Conservation (phyloP, 2,329 filamentous ascomycete genomes). For the Sclerotinia minor region DNA sequence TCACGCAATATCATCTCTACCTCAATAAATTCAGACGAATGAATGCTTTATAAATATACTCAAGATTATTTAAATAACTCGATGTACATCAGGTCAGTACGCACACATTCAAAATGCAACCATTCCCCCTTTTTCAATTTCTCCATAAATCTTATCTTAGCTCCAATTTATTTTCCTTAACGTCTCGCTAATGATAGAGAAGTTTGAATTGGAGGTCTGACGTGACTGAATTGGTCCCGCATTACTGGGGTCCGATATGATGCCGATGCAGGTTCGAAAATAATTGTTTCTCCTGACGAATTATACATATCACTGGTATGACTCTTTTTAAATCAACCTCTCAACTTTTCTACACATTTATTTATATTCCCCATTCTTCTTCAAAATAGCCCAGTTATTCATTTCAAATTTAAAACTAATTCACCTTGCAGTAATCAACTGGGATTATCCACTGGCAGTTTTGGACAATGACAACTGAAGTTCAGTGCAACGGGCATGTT, state of each 20-base stretch:
- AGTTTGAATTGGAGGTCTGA: slow-evolving; percentile 1
- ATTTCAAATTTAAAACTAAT: slow-evolving; percentile 28
- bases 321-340: slow-evolving; percentile 11
- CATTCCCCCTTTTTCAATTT: slow-evolving; percentile 4
- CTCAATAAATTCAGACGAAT: neutral
- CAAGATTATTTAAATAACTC: neutral
- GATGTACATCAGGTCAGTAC: no score
- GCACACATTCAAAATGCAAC: neutral
- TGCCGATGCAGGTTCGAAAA: slow-evolving; percentile 20
- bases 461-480: slow-evolving; percentile 33
- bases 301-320: slow-evolving; percentile 14
- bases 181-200: slow-evolving; percentile 13
- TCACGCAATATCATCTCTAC: neutral
- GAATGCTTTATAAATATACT: neutral
- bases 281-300: slow-evolving; percentile 16
- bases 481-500: slow-evolving; percentile 28
- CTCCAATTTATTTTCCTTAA: neutral
- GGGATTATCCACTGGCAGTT: slow-evolving; percentile 9
- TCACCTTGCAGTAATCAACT: slow-evolving; percentile 13
- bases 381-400: neutral
- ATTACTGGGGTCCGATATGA: slow-evolving; percentile 22
- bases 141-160: slow-evolving; percentile 20
- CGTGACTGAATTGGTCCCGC: slow-evolving; percentile 10
- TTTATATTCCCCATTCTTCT: neutral
- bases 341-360: neutral